Base-by-base conservation (phyloP, 345 rosid genomes). In the Isatis tinctoria region DNA sequence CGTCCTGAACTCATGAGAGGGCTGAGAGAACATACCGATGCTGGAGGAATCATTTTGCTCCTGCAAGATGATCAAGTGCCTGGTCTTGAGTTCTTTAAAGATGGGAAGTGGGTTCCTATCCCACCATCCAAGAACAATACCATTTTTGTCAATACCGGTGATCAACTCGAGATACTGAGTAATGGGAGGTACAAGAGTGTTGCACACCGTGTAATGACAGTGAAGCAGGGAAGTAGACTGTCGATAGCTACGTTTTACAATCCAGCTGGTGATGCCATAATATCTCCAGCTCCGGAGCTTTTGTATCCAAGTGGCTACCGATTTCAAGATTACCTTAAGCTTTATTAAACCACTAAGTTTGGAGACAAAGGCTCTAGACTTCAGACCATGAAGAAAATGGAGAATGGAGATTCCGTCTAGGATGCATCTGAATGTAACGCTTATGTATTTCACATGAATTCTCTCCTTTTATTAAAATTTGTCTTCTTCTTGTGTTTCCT, bases 201-300 rank as follows among this genome's bases (percentile, higher is more conserved):
- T 41, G 44, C 85, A 70, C 98, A 91, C 77, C 87, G 95, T 32
- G 97, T 94, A 78, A 82, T 94, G 88, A 78, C 97, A 10, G 76
- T 78, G 65, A 81, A 88, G 71, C 76, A 75, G 2, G 97, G 94
- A 59, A 89, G 96, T 84, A 87, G 97, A 73, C 85, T 94, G 51
- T 94, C 97, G 10, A 86, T 94, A 44, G 98, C 97, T 48, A 85
- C 93, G 16, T 89, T 94, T 84, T 94, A 89, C 59, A 94, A 94
- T 74, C 98, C 96, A 24, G 87, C 87, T 40, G 72, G 78, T 16
- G 96, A 94, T 72, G 95, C 98, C 26, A 28, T 88, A 2, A 86
- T 94, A 68, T 86, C 93, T 61, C 90, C 96, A 5, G 85, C 93
- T 74, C 80, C 90, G 0, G 82, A 81, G 73, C 88, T 94, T 6